A percentile compares a stretch with the other conserved stretches of the same genome.
Conservation (phyloP, 805 yeast species). For the Wickerhamiella lipophila region DNA sequence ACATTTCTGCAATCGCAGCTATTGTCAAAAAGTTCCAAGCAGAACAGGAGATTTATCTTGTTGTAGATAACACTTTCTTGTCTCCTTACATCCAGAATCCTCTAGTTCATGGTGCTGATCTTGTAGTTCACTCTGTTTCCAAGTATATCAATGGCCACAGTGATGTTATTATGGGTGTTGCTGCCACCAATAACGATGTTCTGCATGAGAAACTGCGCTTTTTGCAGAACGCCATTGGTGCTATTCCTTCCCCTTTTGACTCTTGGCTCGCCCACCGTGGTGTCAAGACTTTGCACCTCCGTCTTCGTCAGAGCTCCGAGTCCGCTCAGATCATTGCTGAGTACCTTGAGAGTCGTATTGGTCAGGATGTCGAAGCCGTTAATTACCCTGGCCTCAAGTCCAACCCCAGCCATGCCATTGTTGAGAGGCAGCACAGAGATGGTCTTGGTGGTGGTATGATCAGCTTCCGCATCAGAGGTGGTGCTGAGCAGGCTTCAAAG, state of each 20-base stretch:
- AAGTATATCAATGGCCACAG: constrained; percentile 88
- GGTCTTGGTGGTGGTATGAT: constrained; percentile 88
- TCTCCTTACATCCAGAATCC: constrained; percentile 85
- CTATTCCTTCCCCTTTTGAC: constrained; percentile 82
- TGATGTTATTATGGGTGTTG: constrained; percentile 78
- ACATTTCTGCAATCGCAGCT: constrained; percentile 48
- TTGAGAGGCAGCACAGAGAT: constrained; percentile 63
- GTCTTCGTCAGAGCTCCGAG: constrained; percentile 55
- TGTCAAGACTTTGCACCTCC: constrained; percentile 69
- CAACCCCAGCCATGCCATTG: constrained; percentile 51
- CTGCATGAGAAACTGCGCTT: constrained; percentile 55
- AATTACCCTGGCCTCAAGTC: constrained; percentile 73
- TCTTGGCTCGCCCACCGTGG: constrained; percentile 91
- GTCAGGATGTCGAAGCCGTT: constrained; percentile 48
- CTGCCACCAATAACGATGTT: constrained; percentile 51
- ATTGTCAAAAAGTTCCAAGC: constrained; percentile 35
- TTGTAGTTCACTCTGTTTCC: constrained; percentile 80
- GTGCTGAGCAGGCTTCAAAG: constrained; percentile 58
- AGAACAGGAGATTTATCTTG: constrained; percentile 39
- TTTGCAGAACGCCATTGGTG: constrained; percentile 80
- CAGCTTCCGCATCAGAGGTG: constrained; percentile 75
- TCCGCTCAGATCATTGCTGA: constrained; percentile 62
- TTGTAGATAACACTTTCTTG: constrained; percentile 79
- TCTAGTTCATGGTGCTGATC: constrained; percentile 68
- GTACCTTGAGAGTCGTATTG: constrained; percentile 33